These are phyloP conservation scores for Wickerhamiella siamensis DNA, from an alignment of 805 yeast genomes.

Conservation along the genomic window DNA sequence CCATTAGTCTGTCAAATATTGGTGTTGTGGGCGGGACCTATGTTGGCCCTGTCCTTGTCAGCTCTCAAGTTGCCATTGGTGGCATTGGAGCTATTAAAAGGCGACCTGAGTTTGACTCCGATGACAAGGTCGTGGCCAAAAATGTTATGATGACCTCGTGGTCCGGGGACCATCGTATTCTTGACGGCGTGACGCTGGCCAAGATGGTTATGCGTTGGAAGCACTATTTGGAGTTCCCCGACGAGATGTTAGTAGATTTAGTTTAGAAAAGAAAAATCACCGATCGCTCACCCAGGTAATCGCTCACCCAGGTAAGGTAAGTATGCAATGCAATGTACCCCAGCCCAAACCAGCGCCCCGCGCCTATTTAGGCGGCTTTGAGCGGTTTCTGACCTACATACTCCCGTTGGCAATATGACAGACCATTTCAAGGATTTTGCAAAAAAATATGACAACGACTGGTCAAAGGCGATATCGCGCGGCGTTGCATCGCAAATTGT, in stretches of 20 bases:
- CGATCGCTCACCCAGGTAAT: too few species aligned
- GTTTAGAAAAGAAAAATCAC: not conserved
- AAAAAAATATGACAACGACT: not conserved
- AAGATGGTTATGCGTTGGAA: constrained; percentile 20
- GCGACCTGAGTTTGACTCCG: constrained; percentile 19
- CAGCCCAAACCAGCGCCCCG: too few species aligned
- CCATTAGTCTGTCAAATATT: constrained; percentile 24
- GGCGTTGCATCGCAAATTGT: not conserved
- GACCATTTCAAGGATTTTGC: not conserved
- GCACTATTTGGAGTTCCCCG: constrained; percentile 6
- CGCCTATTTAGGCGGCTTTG: too few species aligned
- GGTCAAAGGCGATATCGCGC: not conserved
- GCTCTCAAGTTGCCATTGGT: constrained; percentile 23
- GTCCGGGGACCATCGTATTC: constrained; percentile 25
- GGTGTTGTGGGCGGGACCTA: constrained; percentile 26
- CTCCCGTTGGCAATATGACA: too few species aligned
- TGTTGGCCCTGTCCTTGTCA: constrained; percentile 24
- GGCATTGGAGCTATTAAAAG: constrained; percentile 21
- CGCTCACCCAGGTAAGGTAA: too few species aligned
- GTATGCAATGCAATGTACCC: too few species aligned
- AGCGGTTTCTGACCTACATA: too few species aligned
- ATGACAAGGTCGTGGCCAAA: constrained; percentile 17
- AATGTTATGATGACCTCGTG: constrained; percentile 22
- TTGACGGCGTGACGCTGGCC: constrained; percentile 27
- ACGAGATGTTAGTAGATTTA: constrained; percentile 6